A percentile compares a stretch with the other conserved stretches of the same genome.
Evolutionary conservation across 306 rosid genomes (phyloP).

Genomic region (Dryas drummondii): DNA sequence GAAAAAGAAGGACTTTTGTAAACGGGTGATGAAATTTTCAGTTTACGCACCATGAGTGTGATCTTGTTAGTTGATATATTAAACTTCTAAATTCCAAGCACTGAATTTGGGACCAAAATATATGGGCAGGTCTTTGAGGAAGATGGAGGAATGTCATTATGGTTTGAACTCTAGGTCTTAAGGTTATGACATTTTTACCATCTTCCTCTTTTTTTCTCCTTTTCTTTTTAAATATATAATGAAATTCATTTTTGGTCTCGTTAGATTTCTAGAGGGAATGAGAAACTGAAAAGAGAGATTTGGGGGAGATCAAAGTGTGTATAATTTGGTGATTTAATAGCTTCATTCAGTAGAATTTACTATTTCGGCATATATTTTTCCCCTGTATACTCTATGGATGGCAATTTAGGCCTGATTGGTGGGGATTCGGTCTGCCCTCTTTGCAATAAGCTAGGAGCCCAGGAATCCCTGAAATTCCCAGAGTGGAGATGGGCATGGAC

Average conservation of each 20-base stretch:
- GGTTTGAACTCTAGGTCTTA: neutral
- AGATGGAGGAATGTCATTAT: neutral
- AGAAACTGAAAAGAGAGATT: neutral
- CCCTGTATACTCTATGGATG: neutral
- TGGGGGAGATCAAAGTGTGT: neutral
- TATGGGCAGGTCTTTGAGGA: neutral
- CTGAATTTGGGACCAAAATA: neutral
- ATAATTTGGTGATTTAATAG: conserved; percentile 1
- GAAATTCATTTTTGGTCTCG: neutral
- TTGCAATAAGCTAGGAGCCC: no score
- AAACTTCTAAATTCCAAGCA: neutral
- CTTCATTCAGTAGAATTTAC: neutral
- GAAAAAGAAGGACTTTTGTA: neutral
- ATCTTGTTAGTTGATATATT: neutral
- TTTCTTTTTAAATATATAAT: neutral
- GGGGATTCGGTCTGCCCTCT: no score
- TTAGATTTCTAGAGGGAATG: neutral
- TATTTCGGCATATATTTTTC: neutral
- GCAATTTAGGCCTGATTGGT: neutral
- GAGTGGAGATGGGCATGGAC: no score
- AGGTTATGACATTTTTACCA: neutral
- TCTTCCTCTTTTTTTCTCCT: neutral
- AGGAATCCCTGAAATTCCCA: no score
- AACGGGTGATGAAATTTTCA: conserved; percentile 7
- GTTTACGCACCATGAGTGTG: neutral